A percentile compares a stretch with the other conserved stretches of the same genome.
These are phyloP conservation scores for Novymonas esmeraldas DNA, from an alignment of 208 protist species.

Conservation along the genomic window DNA sequence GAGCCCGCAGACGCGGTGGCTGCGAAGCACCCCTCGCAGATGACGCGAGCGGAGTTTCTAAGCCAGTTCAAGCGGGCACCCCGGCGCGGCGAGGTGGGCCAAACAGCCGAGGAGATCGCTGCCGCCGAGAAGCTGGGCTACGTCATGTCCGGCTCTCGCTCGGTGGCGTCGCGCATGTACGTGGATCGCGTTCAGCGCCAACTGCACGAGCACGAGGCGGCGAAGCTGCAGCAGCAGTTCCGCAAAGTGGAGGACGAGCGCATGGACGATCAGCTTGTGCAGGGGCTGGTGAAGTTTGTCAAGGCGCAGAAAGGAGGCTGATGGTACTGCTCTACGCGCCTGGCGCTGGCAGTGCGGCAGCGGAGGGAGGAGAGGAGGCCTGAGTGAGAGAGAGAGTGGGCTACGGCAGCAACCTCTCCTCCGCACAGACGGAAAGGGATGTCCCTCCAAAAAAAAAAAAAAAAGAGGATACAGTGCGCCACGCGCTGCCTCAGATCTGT, in stretches of 20 bases:
- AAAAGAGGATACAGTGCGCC: too few species aligned
- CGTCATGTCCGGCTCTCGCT: conserved; percentile 92
- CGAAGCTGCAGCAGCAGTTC: conserved; percentile 89
- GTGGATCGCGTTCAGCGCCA: conserved; percentile 87
- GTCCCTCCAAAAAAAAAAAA: too few species aligned
- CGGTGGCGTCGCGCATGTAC: conserved; percentile 80
- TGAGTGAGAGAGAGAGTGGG: too few species aligned
- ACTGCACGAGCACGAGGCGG: conserved; percentile 88
- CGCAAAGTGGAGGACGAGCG: conserved; percentile 86
- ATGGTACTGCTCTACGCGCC: too few species aligned
- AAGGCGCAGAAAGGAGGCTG: conserved; percentile 18
- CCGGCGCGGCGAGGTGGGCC: conserved; percentile 86
- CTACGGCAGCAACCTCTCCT: too few species aligned
- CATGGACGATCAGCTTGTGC: conserved; percentile 71
- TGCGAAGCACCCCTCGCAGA: conserved; percentile 87
- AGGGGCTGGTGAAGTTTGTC: conserved; percentile 57
- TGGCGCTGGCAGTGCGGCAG: too few species aligned
- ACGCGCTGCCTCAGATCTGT: too few species aligned
- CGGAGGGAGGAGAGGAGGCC: too few species aligned
- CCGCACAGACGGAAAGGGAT: too few species aligned
- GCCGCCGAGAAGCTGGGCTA: conserved; percentile 85
- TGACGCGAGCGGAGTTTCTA: conserved; percentile 88
- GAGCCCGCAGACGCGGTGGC: conserved; percentile 1
- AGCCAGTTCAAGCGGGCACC: conserved; percentile 88
- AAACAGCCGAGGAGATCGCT: conserved; percentile 77